phyloP scores from a whole-genome alignment of 1,284 basidiomycete genomes.

The Pascua sp. region DNA sequence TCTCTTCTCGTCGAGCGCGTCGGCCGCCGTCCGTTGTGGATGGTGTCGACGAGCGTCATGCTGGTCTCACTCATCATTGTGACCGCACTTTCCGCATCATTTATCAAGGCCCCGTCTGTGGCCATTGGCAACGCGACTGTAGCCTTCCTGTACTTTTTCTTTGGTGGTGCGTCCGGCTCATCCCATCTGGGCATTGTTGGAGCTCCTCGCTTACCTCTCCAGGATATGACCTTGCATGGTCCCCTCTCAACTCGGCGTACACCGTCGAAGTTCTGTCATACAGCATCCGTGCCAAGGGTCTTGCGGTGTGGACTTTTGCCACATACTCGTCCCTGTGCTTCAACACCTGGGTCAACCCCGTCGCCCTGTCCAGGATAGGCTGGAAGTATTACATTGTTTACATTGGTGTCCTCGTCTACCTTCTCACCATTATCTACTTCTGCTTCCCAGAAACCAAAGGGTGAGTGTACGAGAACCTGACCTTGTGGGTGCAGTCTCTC shows the following conservation, averaged over 20 bases:
- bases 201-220: conserved; percentile 50
- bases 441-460: conserved; percentile 39
- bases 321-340: conserved; percentile 7
- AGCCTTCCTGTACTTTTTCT: conserved; percentile 22
- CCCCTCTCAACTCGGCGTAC: conserved; percentile 14
- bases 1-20: conserved; percentile 6
- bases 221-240: conserved; percentile 8
- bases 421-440: conserved; percentile 29
- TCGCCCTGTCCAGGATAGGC: conserved; percentile 21
- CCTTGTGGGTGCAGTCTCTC: not conserved
- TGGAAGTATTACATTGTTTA: conserved; percentile 27
- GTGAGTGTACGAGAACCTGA: not conserved
- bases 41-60: conserved; percentile 20
- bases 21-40: conserved; percentile 17
- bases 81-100: conserved; percentile 4
- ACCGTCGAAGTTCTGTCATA: conserved; percentile 19
- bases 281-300: conserved; percentile 18
- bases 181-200: not conserved
- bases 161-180: not conserved
- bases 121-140: conserved; percentile 10
- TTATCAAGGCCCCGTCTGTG: conserved; percentile 6
- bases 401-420: conserved; percentile 20
- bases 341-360: conserved; percentile 24
- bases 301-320: conserved; percentile 3
- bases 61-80: conserved; percentile 16